These are phyloP conservation scores for Canavalia gladiata DNA, from an alignment of 306 rosid genomes.

Conservation along the genomic window DNA sequence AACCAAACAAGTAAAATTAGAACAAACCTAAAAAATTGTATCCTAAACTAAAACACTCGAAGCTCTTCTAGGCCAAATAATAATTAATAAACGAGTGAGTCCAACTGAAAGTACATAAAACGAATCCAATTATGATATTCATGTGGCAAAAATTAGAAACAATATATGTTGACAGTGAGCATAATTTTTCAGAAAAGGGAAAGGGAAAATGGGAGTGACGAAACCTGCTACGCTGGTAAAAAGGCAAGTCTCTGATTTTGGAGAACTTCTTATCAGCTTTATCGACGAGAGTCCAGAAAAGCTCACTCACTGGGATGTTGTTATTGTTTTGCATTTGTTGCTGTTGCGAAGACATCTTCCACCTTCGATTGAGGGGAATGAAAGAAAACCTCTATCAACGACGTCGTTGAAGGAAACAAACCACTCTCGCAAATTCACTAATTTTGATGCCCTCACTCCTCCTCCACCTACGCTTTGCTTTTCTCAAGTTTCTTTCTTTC, in stretches of 20 bases:
- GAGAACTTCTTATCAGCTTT: slow-evolving; percentile 89
- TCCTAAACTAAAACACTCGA: neutral
- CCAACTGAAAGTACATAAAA: neutral
- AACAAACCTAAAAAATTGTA: too few relatives aligned
- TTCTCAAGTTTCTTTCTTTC: too few relatives aligned
- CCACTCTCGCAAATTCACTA: too few relatives aligned
- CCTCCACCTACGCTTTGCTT: too few relatives aligned
- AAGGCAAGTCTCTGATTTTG: slow-evolving; percentile 80
- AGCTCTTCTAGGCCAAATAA: neutral
- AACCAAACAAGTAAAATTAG: too few relatives aligned
- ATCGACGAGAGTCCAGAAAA: slow-evolving; percentile 77
- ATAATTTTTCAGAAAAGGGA: too few relatives aligned
- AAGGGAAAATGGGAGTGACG: neutral
- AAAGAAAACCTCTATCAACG: neutral
- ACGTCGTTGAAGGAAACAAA: slow-evolving; percentile 27
- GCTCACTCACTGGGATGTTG: slow-evolving; percentile 70
- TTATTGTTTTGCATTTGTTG: slow-evolving; percentile 40
- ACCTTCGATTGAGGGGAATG: neutral
- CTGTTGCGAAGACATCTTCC: slow-evolving; percentile 46
- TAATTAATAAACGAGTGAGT: neutral
- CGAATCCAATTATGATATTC: neutral
- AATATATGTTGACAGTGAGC: too few relatives aligned
- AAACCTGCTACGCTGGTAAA: slow-evolving; percentile 80
- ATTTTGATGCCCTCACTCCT: too few relatives aligned
- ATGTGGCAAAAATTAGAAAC: too few relatives aligned